Conservation (phyloP, 441 rosid genomes). For the Macaranga tanarius region DNA sequence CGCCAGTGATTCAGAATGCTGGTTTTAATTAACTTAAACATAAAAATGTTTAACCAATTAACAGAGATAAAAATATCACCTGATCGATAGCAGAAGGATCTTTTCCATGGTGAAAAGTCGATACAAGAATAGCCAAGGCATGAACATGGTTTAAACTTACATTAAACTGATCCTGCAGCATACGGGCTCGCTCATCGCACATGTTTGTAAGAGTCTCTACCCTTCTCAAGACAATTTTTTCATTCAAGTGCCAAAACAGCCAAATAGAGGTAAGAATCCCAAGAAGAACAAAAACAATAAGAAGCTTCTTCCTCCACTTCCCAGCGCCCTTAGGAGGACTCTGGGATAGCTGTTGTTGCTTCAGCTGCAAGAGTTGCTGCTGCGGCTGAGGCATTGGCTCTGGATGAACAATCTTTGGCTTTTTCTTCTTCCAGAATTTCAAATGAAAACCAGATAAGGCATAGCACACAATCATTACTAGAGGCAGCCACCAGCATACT, state of each 20-base stretch:
- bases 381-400: constrained; percentile 44
- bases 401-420: constrained; percentile 32
- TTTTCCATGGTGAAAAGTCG: constrained; percentile 98
- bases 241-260: constrained; percentile 60
- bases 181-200: constrained; percentile 96
- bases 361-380: constrained; percentile 45
- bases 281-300: constrained; percentile 46
- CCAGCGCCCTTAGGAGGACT: constrained; percentile 57
- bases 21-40: background rate
- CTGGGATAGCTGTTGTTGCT: constrained; percentile 51
- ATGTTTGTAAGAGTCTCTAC: constrained; percentile 76
- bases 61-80: constrained; percentile 42
- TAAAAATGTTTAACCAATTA: background rate
- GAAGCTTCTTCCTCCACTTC: constrained; percentile 74
- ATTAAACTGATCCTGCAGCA: constrained; percentile 99
- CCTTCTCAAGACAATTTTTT: constrained; percentile 42
- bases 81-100: constrained; percentile 93
- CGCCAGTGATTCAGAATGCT: background rate
- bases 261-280: constrained; percentile 63
- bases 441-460: constrained; percentile 35
- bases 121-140: constrained; percentile 92
- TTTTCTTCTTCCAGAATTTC: constrained; percentile 36
- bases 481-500: constrained; percentile 55
- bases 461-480: constrained; percentile 45
- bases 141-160: constrained; percentile 98